Base-by-base conservation (phyloP, 805 yeast species). In the Candida vartiovaarae region DNA sequence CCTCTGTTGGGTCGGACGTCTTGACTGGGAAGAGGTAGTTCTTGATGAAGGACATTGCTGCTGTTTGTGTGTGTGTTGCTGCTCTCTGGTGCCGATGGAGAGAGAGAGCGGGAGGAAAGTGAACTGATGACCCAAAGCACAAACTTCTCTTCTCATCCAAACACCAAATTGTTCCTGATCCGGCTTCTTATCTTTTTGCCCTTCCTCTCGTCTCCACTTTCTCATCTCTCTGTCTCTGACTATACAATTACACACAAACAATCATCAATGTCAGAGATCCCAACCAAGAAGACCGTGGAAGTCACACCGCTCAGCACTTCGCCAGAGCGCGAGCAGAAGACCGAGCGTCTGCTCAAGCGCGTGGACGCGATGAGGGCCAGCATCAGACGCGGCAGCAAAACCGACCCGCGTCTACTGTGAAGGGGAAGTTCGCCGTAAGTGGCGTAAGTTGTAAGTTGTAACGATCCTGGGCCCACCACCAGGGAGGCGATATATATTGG, bases 11-110 rank as follows among this genome's bases (percentile, higher is more conserved):
- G 41, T 55, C 61, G 1, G 55, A 36, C 4, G 61, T 48, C 34
- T 53, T 49, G 32, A 53, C 59, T 5, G 60, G 59, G 47, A 57
- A 58, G 46, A 58, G 39, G 35, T 53, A 47, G 50, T 57, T 44
- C 45, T 55, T 50, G 40, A 58, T 46, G 40, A 58, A 57, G 2
- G 61, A 56, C 62, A 58, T 58, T 10, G 27, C 25, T 35, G 27
- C 10, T 35, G 8, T 10, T 35, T 24, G 30, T 9, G 8, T 24
- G 20, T 6, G 10, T 32, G 10, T 32, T 20, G 33, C 33, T 6
- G 33, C 6, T 20, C n/a, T 20, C 20, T 32, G 33, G 15, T 32
- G 33, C 2, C n/a, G 6, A 20, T 32, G 33, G 33, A n/a, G 33
- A n/a, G 33, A 6, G 15, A n/a, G 20, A 32, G 32, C 32, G 10